phyloP scores from a whole-genome alignment of 1,139 yeast species.

The Suhomyces taliae region DNA sequence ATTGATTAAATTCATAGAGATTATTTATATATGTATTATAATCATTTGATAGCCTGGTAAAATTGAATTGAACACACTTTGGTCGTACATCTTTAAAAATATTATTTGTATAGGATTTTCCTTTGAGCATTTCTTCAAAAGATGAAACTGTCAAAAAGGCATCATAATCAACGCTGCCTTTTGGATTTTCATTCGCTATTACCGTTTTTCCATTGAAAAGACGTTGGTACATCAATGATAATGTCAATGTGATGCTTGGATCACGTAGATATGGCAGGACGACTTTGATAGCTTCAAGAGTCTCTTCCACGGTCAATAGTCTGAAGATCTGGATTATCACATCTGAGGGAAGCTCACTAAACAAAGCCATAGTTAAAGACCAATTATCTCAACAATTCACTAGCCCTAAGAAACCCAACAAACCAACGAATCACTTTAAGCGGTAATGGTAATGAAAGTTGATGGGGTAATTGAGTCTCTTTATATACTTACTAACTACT shows the following conservation, averaged over 20 bases:
- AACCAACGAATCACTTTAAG: too few species aligned
- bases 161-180: conserved; percentile 9
- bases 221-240: conserved; percentile 11
- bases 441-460: too few species aligned
- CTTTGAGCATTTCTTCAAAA: conserved; percentile 18
- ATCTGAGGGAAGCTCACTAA: conserved; percentile 26
- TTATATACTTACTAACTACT: too few species aligned
- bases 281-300: conserved; percentile 16
- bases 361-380: conserved; percentile 5
- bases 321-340: conserved; percentile 24
- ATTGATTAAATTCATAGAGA: conserved; percentile 23
- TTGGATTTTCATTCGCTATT: conserved; percentile 9
- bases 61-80: conserved; percentile 25
- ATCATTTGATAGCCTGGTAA: conserved; percentile 30
- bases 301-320: conserved; percentile 23
- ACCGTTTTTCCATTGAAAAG: conserved; percentile 13
- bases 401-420: too few species aligned
- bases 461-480: too few species aligned
- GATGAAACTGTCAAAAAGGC: conserved; percentile 16
- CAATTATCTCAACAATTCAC: too few species aligned
- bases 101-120: conserved; percentile 9
- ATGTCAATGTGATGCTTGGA: conserved; percentile 1
- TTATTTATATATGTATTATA: conserved; percentile 27
- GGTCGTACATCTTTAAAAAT: conserved; percentile 27
- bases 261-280: conserved; percentile 1